These are phyloP conservation scores for Phialophora verrucosa DNA, from an alignment of 2,329 filamentous ascomycete species.

Conservation along the genomic window DNA sequence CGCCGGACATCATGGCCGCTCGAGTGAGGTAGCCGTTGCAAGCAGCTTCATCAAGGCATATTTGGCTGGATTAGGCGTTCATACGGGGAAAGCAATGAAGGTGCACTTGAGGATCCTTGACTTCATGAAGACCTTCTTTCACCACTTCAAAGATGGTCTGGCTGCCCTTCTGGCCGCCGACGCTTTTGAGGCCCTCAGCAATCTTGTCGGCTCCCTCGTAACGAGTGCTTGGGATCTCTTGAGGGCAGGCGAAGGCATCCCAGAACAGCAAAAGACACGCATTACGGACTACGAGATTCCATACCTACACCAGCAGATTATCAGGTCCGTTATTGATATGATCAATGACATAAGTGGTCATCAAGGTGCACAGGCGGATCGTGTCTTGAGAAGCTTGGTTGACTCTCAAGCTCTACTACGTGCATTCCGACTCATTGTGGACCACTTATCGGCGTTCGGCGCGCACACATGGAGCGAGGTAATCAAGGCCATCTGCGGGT, in stretches of 20 bases:
- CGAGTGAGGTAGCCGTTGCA: slow-evolving; percentile 77
- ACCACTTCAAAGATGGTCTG: slow-evolving; percentile 83
- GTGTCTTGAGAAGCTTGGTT: slow-evolving; percentile 87
- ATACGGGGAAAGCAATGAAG: slow-evolving; percentile 79
- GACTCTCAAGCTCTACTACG: slow-evolving; percentile 85
- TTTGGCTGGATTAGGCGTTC: slow-evolving; percentile 83
- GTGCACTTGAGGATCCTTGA: slow-evolving; percentile 82
- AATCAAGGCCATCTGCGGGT: slow-evolving; percentile 88
- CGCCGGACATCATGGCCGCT: slow-evolving; percentile 53
- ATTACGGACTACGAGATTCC: slow-evolving; percentile 92
- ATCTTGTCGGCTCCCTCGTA: slow-evolving; percentile 81
- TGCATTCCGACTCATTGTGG: slow-evolving; percentile 80
- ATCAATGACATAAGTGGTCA: slow-evolving; percentile 92
- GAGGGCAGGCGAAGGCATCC: slow-evolving; percentile 73
- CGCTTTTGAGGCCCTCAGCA: slow-evolving; percentile 88
- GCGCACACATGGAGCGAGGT: slow-evolving; percentile 96
- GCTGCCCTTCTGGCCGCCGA: slow-evolving; percentile 79
- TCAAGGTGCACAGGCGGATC: slow-evolving; percentile 82
- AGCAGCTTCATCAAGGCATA: slow-evolving; percentile 87
- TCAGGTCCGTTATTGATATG: slow-evolving; percentile 94
- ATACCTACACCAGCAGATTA: slow-evolving; percentile 88
- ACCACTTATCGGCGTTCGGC: slow-evolving; percentile 78
- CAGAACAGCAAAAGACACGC: slow-evolving; percentile 73
- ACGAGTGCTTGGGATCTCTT: slow-evolving; percentile 70
- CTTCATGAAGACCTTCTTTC: slow-evolving; percentile 87